These are phyloP conservation scores for Torrubiella hemipterigena DNA, from an alignment of 2,329 filamentous ascomycete genomes.

Conservation along the genomic window DNA sequence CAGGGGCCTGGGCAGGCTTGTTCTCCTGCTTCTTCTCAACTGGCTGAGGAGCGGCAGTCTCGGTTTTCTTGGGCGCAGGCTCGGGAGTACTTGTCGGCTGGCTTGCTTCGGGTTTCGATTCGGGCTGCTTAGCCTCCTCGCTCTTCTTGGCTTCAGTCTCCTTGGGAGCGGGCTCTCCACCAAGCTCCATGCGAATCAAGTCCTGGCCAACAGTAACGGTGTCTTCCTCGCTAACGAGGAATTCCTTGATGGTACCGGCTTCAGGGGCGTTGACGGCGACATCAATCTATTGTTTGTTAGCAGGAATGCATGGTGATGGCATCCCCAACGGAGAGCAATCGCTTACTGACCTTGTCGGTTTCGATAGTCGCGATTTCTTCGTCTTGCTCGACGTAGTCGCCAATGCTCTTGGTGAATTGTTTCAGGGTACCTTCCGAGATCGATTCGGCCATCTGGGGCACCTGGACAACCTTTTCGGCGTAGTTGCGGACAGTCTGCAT, in stretches of 20 bases:
- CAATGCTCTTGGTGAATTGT: conserved; percentile 85
- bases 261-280: conserved; percentile 91
- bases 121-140: conserved; percentile 16
- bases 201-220: conserved; percentile 93
- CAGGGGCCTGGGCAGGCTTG: conserved; percentile 22
- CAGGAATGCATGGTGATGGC: not conserved
- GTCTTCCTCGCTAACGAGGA: conserved; percentile 86
- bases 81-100: conserved; percentile 11
- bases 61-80: conserved; percentile 20
- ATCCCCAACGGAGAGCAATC: no score
- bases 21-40: conserved; percentile 27
- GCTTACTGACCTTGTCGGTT: conserved; percentile 73
- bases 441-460: conserved; percentile 96
- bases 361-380: conserved; percentile 98
- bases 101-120: conserved; percentile 8
- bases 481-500: conserved; percentile 48
- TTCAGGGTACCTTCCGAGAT: conserved; percentile 96
- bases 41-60: conserved; percentile 25
- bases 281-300: no score
- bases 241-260: conserved; percentile 81
- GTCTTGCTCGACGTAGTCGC: conserved; percentile 88
- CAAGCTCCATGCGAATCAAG: conserved; percentile 73
- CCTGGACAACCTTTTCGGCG: conserved; percentile 80
- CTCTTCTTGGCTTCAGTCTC: conserved; percentile 28
- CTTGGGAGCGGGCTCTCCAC: conserved; percentile 36